These are phyloP conservation scores for Termitomyces sp. DNA, from an alignment of 768 basidiomycete species.

Conservation along the genomic window DNA sequence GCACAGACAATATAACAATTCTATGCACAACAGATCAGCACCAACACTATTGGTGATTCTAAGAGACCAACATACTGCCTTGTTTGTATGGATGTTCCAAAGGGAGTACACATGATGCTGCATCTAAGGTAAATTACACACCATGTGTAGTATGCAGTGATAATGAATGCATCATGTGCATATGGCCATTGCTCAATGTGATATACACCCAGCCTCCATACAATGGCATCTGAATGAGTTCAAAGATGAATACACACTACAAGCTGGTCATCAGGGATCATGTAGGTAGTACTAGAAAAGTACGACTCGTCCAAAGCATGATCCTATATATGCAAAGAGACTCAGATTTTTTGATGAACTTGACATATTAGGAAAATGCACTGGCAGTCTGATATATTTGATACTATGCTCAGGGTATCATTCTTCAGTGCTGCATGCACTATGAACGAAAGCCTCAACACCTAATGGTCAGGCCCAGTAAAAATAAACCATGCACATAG, in stretches of 20 bases:
- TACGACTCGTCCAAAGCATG: conserved; percentile 68
- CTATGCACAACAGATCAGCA: conserved; percentile 28
- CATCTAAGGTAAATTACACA: conserved; percentile 90
- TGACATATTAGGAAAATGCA: conserved; percentile 7
- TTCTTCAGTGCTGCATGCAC: conserved; percentile 75
- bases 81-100: conserved; percentile 35
- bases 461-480: not conserved
- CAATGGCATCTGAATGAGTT: conserved; percentile 68
- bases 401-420: conserved; percentile 84
- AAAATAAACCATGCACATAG: conserved; percentile 51
- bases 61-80: conserved; percentile 41
- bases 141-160: conserved; percentile 80
- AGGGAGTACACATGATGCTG: conserved; percentile 54
- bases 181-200: conserved; percentile 81
- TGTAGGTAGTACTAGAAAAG: conserved; percentile 61
- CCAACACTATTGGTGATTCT: too few species aligned
- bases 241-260: conserved; percentile 57
- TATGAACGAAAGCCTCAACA: conserved; percentile 1
- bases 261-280: conserved; percentile 32
- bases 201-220: conserved; percentile 95
- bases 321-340: conserved; percentile 47
- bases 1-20: conserved; percentile 50
- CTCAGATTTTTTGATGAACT: not conserved
- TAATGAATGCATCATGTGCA: conserved; percentile 85
- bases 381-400: conserved; percentile 84